These are phyloP conservation scores for Pouteria campechiana DNA, from an alignment of 179 eudicot species.

Conservation along the genomic window DNA sequence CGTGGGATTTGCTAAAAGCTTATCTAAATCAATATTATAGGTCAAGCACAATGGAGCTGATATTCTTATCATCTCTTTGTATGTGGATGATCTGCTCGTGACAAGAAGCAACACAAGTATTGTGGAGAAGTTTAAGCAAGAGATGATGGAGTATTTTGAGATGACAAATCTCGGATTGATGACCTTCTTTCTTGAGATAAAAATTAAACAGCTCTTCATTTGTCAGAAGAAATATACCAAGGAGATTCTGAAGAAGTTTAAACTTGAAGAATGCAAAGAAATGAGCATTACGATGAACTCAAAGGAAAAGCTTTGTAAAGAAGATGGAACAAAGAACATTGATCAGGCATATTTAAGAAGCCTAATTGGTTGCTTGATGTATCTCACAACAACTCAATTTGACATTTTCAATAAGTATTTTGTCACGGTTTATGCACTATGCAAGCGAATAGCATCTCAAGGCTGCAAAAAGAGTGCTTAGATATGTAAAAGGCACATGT, in stretches of 20 bases:
- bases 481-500: neutral
- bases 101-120: constrained; percentile 6
- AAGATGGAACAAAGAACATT: too few species aligned
- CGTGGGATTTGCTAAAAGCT: constrained; percentile 2
- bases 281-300: neutral
- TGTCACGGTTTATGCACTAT: neutral
- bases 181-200: too few species aligned
- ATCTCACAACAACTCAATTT: too few species aligned
- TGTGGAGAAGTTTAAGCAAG: neutral
- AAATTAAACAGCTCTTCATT: too few species aligned
- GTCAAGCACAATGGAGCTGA: neutral
- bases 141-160: neutral
- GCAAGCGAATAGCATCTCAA: neutral
- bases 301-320: too few species aligned
- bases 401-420: too few species aligned
- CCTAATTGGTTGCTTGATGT: too few species aligned
- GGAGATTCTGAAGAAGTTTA: too few species aligned
- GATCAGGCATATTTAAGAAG: too few species aligned
- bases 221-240: too few species aligned
- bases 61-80: constrained; percentile 1
- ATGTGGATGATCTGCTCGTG: constrained; percentile 8
- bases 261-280: too few species aligned
- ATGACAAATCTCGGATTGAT: neutral
- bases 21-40: constrained; percentile 4
- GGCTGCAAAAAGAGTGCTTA: neutral